phyloP scores from a whole-genome alignment of 768 basidiomycete species.

The Gymnopilus junonius region DNA sequence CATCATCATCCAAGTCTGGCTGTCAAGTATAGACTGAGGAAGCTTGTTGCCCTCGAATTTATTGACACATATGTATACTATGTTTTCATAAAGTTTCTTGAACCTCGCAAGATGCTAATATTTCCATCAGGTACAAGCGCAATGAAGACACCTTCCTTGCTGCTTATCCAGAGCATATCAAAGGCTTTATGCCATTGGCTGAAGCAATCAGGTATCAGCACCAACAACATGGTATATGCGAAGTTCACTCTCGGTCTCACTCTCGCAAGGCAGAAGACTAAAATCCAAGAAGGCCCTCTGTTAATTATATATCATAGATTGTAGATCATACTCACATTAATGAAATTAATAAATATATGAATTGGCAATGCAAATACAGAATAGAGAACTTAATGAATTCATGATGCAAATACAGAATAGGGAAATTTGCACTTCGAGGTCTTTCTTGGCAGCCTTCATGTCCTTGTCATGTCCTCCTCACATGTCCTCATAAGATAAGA shows the following conservation, averaged over 20 bases:
- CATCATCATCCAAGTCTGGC: neutral
- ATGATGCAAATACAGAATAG: no score
- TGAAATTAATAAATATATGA: no score
- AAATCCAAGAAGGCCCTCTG: no score
- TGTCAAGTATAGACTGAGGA: neutral
- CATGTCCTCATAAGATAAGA: no score
- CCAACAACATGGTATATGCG: neutral
- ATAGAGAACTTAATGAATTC: no score
- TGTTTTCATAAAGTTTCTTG: neutral
- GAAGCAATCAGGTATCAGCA: neutral
- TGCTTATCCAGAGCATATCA: conserved; percentile 4
- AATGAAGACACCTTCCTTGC: neutral
- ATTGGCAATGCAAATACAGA: no score
- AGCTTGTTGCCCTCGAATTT: conserved; percentile 10
- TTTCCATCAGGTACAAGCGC: neutral
- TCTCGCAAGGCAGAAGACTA: no score
- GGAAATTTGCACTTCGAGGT: no score
- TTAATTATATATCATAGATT: no score
- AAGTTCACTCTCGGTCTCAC: neutral
- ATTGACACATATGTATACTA: conserved; percentile 3
- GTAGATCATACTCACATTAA: no score
- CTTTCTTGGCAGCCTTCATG: no score
- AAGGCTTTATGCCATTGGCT: conserved; percentile 1
- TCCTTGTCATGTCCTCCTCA: no score
- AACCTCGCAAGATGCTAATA: neutral